Evolutionary conservation across 495 filamentous ascomycete species (phyloP), one percentile per base, ranked within the genome.

Genomic region (Xylaria scruposa): DNA sequence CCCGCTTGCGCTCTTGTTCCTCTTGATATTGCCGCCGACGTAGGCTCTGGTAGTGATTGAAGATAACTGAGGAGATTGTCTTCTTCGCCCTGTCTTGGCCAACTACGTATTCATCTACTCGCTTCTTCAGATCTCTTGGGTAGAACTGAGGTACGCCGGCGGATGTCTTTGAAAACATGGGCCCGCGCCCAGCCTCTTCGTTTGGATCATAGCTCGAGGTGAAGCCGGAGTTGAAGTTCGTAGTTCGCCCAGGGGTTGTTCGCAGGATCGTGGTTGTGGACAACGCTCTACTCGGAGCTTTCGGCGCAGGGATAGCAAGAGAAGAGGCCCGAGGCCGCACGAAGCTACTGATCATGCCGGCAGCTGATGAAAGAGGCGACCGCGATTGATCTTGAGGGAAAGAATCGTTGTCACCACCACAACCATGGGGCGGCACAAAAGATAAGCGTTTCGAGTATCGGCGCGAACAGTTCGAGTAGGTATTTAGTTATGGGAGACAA

Each of bases 81-180:
- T 96, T 96, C 87, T 98, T 99, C n/a, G 96, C 93, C 62, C 93
- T 91, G 75, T 97, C 93, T 79, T 99, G 96, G 29, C 97, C 97
- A 7, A 99, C 95, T 8, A 99, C 95, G 79, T 94, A 98, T 78
- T 95, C 92, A 77, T 99, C 97, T 13, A 98, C 89, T 78, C 97
- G 92, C 74, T 93, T 88, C 82, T 98, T 98, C 74, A 99, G 84
- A 70, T 90, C 84, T 70, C 87, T 89, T 4, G 93, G 94, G n/a
- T 94, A 97, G 70, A 97, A 85, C 59, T 88, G 87, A 26, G 91
- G 89, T 12, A 90, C 90, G 65, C 92, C 92, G 74, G 90, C 81
- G 42, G 75, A 80, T 59, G 79, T 80, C 73, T 81, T 81, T 49
- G 77, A 75, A 70, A 86, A 86, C 79, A 86, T 86, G 38, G 85